Evolutionary conservation across 169 alveolate species (phyloP).

Genomic region (Cystoisospora suis): DNA sequence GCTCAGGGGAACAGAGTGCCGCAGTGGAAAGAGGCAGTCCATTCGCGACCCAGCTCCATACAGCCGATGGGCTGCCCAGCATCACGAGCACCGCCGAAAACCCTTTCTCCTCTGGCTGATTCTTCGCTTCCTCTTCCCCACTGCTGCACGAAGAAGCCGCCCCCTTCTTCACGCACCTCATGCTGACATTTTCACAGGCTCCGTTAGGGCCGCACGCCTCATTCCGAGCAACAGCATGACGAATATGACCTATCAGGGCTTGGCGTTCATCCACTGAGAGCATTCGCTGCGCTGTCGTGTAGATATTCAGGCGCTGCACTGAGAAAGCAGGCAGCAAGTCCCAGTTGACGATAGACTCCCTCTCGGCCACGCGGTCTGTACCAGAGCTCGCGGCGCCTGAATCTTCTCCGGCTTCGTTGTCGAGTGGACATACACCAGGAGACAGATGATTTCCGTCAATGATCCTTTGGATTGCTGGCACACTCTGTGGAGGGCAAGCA

Average conservation of each 20-base stretch:
- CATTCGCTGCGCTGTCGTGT: constrained; percentile 27
- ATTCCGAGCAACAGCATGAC: background rate
- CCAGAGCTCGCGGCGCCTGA: no score
- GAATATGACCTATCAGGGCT: background rate
- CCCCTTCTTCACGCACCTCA: background rate
- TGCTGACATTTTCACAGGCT: background rate
- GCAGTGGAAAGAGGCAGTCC: background rate
- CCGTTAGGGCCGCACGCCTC: background rate
- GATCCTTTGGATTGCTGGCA: no score
- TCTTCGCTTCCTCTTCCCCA: background rate
- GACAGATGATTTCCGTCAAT: no score
- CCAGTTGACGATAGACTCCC: background rate
- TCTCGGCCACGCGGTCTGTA: no score
- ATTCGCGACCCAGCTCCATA: constrained; percentile 17
- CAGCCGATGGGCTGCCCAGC: constrained; percentile 12
- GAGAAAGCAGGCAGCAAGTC: background rate
- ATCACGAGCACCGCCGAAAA: background rate
- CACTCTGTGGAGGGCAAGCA: no score
- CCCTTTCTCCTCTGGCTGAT: background rate
- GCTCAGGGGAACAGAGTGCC: background rate
- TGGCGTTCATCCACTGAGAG: background rate
- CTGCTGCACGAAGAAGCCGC: background rate
- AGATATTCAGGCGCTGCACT: background rate
- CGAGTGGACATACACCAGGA: no score
- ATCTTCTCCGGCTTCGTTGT: no score